A percentile compares a stretch with the other conserved stretches of the same genome.
Conservation (phyloP, 2,329 filamentous ascomycete species). For the Colletotrichum lentis region DNA sequence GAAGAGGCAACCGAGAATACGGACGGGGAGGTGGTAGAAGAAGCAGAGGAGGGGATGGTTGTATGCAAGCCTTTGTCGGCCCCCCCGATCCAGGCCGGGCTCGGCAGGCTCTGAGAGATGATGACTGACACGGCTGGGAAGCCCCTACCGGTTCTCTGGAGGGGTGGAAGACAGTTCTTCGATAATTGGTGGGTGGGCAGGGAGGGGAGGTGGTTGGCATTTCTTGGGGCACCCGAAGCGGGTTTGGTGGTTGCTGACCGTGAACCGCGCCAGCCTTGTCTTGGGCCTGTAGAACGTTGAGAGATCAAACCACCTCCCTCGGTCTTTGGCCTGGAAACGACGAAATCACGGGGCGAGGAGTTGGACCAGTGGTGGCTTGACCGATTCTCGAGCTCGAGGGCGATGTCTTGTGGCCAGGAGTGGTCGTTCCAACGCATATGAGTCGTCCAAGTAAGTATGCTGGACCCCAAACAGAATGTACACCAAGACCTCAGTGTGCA, state of each 20-base stretch:
- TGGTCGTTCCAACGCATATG: neutral
- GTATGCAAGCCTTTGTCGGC: conserved; percentile 28
- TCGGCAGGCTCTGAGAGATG: conserved; percentile 13
- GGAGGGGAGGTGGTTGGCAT: neutral
- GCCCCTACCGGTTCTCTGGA: conserved; percentile 4
- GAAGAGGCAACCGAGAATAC: conserved; percentile 10
- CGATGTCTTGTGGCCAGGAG: too few relatives aligned
- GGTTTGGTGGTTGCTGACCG: neutral
- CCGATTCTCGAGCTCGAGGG: too few relatives aligned
- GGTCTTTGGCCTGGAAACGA: neutral
- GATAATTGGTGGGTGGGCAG: conserved; percentile 16
- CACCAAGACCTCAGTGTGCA: neutral
- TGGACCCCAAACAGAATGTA: neutral
- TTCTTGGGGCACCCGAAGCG: neutral
- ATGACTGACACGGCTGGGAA: neutral
- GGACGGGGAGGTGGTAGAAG: conserved; percentile 20
- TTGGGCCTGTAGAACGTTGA: neutral
- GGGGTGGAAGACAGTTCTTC: neutral
- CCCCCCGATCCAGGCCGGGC: neutral
- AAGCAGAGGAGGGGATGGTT: conserved; percentile 7
- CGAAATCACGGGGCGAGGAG: neutral
- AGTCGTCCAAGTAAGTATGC: neutral
- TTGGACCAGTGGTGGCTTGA: neutral
- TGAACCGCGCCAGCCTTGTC: neutral
- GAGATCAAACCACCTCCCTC: neutral